A percentile compares a stretch with the other conserved stretches of the same genome.
phyloP scores from a whole-genome alignment of 2,329 filamentous ascomycete genomes.

The Monosporascus cannonballus region DNA sequence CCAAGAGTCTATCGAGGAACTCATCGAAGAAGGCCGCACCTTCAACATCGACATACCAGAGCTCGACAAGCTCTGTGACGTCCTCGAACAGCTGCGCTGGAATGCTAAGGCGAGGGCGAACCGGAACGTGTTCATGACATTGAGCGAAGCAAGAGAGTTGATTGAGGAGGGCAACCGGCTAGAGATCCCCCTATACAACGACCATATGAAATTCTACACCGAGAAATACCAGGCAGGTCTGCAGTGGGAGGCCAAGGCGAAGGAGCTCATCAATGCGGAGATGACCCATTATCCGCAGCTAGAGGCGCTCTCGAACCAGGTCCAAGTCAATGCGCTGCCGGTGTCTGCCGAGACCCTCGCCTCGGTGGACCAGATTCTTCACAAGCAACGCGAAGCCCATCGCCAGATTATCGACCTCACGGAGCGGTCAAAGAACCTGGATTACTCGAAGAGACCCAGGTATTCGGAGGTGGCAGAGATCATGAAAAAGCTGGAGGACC shows the following conservation, averaged over 20 bases:
- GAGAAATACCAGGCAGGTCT: constrained; percentile 73
- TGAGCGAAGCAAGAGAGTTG: constrained; percentile 73
- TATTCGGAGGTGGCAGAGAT: constrained; percentile 89
- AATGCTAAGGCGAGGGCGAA: constrained; percentile 66
- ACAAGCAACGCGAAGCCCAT: constrained; percentile 92
- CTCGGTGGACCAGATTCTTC: constrained; percentile 83
- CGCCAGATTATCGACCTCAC: constrained; percentile 79
- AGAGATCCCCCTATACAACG: constrained; percentile 72
- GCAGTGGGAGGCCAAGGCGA: constrained; percentile 87
- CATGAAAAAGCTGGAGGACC: constrained; percentile 76
- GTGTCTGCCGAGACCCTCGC: constrained; percentile 76
- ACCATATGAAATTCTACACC: constrained; percentile 68
- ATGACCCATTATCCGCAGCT: constrained; percentile 90
- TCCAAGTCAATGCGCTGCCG: constrained; percentile 61
- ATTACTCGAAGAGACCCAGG: constrained; percentile 73
- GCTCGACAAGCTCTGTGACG: constrained; percentile 71
- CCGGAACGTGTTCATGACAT: constrained; percentile 59
- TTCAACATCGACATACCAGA: constrained; percentile 93
- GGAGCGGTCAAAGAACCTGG: constrained; percentile 66
- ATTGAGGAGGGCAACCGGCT: constrained; percentile 73
- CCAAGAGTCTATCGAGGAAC: constrained; percentile 74
- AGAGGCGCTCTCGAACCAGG: constrained; percentile 83
- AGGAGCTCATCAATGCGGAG: constrained; percentile 88
- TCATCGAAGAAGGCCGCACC: constrained; percentile 81
- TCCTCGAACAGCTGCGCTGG: constrained; percentile 85